Evolutionary conservation across 257 asterid species (phyloP).

Genomic region (Penstemon davidsonii): DNA sequence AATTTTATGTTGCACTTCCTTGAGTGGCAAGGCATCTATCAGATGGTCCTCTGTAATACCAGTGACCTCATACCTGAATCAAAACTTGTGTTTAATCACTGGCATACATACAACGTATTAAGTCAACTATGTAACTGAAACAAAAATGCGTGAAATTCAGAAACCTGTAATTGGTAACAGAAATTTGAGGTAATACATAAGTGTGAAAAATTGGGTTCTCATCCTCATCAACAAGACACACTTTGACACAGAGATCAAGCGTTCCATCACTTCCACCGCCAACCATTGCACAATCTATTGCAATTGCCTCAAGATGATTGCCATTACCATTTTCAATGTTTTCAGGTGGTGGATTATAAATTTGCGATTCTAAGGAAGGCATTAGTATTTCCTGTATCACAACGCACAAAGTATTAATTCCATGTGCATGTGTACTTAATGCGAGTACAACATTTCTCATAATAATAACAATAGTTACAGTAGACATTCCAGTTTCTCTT

Average conservation of each 20-base stretch:
- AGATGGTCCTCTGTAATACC: conserved; percentile 54
- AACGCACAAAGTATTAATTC: neutral
- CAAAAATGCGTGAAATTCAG: neutral
- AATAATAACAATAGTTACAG: neutral
- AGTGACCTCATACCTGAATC: conserved; percentile 49
- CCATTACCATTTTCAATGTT: conserved; percentile 20
- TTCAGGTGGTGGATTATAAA: conserved; percentile 26
- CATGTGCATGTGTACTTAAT: neutral
- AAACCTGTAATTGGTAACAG: conserved; percentile 54
- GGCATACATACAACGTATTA: no score
- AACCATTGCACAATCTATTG: conserved; percentile 58
- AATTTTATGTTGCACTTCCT: conserved; percentile 51
- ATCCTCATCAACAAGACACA: conserved; percentile 53
- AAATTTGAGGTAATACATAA: conserved; percentile 46
- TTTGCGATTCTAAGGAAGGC: conserved; percentile 31
- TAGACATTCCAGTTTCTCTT: neutral
- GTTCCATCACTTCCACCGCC: conserved; percentile 64
- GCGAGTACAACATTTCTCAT: neutral
- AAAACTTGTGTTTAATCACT: neutral
- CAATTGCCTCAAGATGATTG: conserved; percentile 41
- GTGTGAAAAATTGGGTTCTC: conserved; percentile 49
- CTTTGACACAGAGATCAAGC: conserved; percentile 55
- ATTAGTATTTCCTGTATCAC: conserved; percentile 31
- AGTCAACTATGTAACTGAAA: neutral
- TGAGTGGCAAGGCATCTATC: conserved; percentile 53